A percentile compares a stretch with the other conserved stretches of the same genome.
Evolutionary conservation across 805 yeast species (phyloP).

Genomic region (Starmera quercuum): DNA sequence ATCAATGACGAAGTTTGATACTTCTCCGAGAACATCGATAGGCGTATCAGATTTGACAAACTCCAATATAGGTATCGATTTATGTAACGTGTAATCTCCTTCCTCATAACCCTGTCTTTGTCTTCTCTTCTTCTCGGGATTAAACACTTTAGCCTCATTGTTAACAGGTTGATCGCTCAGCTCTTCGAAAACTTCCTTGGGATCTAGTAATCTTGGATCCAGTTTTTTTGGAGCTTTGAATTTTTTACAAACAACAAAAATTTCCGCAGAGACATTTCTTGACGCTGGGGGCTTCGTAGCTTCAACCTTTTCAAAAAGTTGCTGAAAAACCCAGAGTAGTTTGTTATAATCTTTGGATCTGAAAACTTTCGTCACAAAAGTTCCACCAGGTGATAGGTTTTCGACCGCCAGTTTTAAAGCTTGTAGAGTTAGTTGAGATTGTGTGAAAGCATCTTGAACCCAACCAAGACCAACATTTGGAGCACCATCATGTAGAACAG

Average conservation of each 20-base stretch:
- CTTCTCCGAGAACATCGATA: conserved; percentile 69
- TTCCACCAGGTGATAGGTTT: conserved; percentile 85
- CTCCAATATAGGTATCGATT: conserved; percentile 67
- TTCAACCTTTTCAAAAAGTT: conserved; percentile 90
- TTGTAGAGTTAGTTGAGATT: conserved; percentile 90
- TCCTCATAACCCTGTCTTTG: conserved; percentile 96
- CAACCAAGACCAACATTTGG: conserved; percentile 99
- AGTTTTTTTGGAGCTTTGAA: conserved; percentile 93
- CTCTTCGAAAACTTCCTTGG: conserved; percentile 92
- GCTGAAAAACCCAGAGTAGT: conserved; percentile 95
- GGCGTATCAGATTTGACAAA: conserved; percentile 81
- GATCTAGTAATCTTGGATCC: conserved; percentile 88
- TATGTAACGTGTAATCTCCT: conserved; percentile 71
- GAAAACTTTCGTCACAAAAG: conserved; percentile 93
- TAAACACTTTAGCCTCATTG: conserved; percentile 86
- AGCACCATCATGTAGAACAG: conserved; percentile 98
- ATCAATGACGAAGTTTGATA: conserved; percentile 57
- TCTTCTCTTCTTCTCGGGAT: conserved; percentile 87
- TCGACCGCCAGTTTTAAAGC: conserved; percentile 93
- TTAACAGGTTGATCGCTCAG: conserved; percentile 65
- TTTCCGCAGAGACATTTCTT: conserved; percentile 98
- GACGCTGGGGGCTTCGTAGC: conserved; percentile 99
- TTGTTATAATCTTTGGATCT: conserved; percentile 98
- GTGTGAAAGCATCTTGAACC: conserved; percentile 99
- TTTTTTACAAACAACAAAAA: conserved; percentile 92